phyloP scores from a whole-genome alignment of 176 grass and related monocot genomes.

The Triticum turgidum region DNA sequence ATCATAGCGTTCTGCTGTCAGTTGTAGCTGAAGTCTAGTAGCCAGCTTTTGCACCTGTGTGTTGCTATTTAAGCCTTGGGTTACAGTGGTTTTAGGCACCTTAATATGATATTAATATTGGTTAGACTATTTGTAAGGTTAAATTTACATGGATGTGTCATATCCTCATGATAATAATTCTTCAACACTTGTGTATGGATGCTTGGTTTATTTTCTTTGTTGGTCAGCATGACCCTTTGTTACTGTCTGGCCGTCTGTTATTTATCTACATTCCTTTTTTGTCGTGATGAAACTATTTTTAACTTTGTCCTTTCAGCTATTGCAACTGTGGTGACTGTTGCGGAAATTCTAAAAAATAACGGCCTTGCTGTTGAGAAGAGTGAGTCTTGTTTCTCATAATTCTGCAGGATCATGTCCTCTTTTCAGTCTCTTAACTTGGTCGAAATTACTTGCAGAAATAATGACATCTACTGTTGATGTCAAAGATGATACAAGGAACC shows the following conservation, averaged over 20 bases:
- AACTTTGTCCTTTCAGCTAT: conserved; percentile 62
- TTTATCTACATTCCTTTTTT: neutral
- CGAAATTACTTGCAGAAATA: conserved; percentile 53
- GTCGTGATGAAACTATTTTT: neutral
- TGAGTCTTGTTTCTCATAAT: conserved; percentile 33
- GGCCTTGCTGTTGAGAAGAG: conserved; percentile 89
- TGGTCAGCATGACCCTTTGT: neutral
- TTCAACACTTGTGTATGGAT: neutral
- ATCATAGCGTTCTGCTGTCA: neutral
- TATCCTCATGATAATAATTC: neutral
- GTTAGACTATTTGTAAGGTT: neutral
- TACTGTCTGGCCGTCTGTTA: neutral
- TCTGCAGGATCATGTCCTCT: neutral
- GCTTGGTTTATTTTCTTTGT: neutral
- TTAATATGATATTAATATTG: neutral
- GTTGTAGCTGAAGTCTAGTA: neutral
- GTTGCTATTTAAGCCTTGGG: neutral
- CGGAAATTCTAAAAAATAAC: conserved; percentile 95
- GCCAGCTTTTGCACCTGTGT: neutral
- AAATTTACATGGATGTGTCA: neutral
- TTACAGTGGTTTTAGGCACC: neutral
- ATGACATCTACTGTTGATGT: conserved; percentile 84
- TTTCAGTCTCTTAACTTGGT: neutral
- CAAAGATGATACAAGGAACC: conserved; percentile 66
- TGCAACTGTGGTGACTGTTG: conserved; percentile 81